These are phyloP conservation scores for Anthracocystis setariae DNA, from an alignment of 1,284 basidiomycete species.

Conservation along the genomic window DNA sequence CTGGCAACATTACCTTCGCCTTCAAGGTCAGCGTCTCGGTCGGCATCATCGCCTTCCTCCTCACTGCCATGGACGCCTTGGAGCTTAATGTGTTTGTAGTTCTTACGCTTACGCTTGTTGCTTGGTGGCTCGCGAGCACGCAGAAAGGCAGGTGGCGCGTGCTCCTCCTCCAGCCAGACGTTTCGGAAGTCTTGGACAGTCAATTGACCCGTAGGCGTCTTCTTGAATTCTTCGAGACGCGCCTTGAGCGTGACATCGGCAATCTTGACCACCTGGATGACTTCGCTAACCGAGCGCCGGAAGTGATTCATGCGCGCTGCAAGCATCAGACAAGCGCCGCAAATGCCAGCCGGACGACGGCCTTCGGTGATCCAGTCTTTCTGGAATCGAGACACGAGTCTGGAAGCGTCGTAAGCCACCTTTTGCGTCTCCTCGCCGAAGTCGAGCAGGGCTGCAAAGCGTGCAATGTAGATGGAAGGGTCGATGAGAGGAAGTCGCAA, in stretches of 20 bases:
- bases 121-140: conserved; percentile 75
- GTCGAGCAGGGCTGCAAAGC: conserved; percentile 94
- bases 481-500: conserved; percentile 88
- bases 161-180: conserved; percentile 89
- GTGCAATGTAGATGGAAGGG: conserved; percentile 95
- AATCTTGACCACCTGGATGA: conserved; percentile 94
- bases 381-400: conserved; percentile 92
- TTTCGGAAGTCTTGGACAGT: conserved; percentile 91
- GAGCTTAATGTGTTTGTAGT: conserved; percentile 57
- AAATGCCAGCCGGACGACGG: conserved; percentile 93
- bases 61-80: conserved; percentile 35
- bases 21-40: conserved; percentile 72
- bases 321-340: conserved; percentile 91
- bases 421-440: conserved; percentile 93
- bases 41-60: conserved; percentile 27
- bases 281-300: conserved; percentile 87
- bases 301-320: conserved; percentile 99
- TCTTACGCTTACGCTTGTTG: conserved; percentile 72
- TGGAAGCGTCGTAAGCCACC: conserved; percentile 91
- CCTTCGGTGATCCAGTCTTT: conserved; percentile 98
- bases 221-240: conserved; percentile 93
- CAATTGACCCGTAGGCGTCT: conserved; percentile 83
- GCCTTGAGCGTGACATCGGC: conserved; percentile 93
- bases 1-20: conserved; percentile 3
- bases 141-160: conserved; percentile 80